Conservation (phyloP, 768 basidiomycete species). For the Leccinellum rugosiceps region DNA sequence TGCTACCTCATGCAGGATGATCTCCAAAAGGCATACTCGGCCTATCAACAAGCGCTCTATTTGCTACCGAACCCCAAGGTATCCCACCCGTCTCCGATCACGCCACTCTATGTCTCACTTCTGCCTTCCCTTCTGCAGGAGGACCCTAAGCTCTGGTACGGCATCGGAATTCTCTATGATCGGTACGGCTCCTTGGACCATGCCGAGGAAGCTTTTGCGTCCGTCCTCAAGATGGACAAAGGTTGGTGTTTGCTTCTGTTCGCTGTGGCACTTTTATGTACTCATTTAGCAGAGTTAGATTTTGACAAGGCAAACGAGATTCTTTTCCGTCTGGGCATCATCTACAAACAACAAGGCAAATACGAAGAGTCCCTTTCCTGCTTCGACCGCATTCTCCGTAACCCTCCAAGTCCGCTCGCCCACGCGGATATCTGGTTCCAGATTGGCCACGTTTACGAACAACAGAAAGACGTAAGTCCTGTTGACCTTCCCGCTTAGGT, state of each 20-base stretch:
- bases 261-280: conserved; percentile 21
- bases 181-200: conserved; percentile 98
- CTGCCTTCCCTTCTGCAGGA: conserved; percentile 42
- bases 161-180: conserved; percentile 98
- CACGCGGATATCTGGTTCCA: conserved; percentile 99
- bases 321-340: conserved; percentile 95
- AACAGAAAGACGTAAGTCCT: conserved; percentile 84
- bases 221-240: conserved; percentile 95
- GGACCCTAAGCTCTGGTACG: conserved; percentile 99
- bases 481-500: background rate
- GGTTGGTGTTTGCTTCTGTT: conserved; percentile 45
- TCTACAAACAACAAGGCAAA: conserved; percentile 98
- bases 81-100: conserved; percentile 10
- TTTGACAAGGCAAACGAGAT: conserved; percentile 99
- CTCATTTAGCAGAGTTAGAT: conserved; percentile 47
- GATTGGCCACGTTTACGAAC: conserved; percentile 97
- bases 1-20: conserved; percentile 99
- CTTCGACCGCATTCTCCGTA: conserved; percentile 95
- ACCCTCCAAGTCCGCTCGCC: conserved; percentile 92
- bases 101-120: conserved; percentile 7
- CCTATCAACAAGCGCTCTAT: conserved; percentile 97
- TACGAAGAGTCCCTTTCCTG: conserved; percentile 85
- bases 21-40: conserved; percentile 96
- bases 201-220: conserved; percentile 97
- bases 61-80: conserved; percentile 95